A percentile compares a stretch with the other conserved stretches of the same genome.
Evolutionary conservation across 768 basidiomycete genomes (phyloP).

Genomic region (Lentinula aciculospora): DNA sequence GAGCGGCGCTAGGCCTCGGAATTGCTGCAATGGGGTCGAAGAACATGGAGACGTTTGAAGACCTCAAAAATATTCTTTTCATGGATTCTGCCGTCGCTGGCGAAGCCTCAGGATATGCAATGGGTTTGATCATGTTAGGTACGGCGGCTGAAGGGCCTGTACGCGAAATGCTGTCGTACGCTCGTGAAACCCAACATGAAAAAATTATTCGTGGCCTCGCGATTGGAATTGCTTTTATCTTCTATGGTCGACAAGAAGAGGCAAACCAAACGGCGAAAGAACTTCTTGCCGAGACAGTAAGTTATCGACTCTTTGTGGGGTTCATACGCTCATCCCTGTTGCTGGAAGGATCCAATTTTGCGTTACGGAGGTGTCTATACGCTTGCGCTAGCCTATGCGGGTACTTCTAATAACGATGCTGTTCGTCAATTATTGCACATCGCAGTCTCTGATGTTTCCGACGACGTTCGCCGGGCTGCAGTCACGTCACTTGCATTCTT

Average conservation of each 20-base stretch:
- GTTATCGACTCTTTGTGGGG: slow-evolving; percentile 5
- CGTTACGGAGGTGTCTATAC: slow-evolving; percentile 98
- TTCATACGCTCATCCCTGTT: slow-evolving; percentile 7
- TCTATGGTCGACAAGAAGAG: slow-evolving; percentile 89
- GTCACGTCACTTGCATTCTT: slow-evolving; percentile 95
- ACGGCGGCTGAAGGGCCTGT: slow-evolving; percentile 74
- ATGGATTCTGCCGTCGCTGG: slow-evolving; percentile 94
- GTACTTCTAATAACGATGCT: slow-evolving; percentile 91
- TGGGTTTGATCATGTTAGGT: slow-evolving; percentile 99
- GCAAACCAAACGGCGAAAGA: slow-evolving; percentile 79
- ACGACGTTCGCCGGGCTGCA: slow-evolving; percentile 94
- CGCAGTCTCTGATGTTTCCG: slow-evolving; percentile 96
- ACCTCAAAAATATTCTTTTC: slow-evolving; percentile 84
- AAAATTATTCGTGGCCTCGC: slow-evolving; percentile 97
- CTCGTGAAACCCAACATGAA: slow-evolving; percentile 96
- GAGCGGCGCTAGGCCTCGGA: slow-evolving; percentile 95
- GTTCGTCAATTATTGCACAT: slow-evolving; percentile 90
- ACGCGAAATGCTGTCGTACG: slow-evolving; percentile 94
- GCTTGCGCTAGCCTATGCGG: slow-evolving; percentile 92
- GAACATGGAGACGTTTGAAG: slow-evolving; percentile 86
- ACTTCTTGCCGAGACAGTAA: slow-evolving; percentile 82
- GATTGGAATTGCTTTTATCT: slow-evolving; percentile 87
- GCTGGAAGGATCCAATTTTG: slow-evolving; percentile 84
- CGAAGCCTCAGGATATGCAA: slow-evolving; percentile 93
- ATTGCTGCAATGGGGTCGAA: slow-evolving; percentile 93